Conservation (phyloP, 2,329 filamentous ascomycete species). For the Talaromyces pinophilus region DNA sequence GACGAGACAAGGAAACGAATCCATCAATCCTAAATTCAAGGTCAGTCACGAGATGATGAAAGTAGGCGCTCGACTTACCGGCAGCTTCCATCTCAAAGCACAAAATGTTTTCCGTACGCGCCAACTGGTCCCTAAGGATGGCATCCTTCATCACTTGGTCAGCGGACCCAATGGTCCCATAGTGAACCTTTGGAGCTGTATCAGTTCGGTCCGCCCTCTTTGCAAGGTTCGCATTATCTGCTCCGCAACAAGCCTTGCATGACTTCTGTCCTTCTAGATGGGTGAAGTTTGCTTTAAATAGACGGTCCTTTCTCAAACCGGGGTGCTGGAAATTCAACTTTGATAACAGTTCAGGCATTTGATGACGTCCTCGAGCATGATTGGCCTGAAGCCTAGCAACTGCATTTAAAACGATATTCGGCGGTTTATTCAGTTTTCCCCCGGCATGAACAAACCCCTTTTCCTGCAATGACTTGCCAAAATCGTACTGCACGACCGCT, state of each 20-base stretch:
- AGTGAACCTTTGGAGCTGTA: conserved; percentile 22
- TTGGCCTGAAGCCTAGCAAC: neutral
- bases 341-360: neutral
- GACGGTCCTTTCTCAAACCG: neutral
- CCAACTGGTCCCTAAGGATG: conserved; percentile 23
- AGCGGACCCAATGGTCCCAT: conserved; percentile 28
- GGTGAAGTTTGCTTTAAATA: neutral
- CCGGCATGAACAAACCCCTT: conserved; percentile 13
- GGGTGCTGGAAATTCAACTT: conserved; percentile 7
- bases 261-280: conserved; percentile 8
- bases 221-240: conserved; percentile 4
- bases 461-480: conserved; percentile 25
- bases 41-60: too few species aligned
- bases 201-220: conserved; percentile 4
- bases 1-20: neutral
- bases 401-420: conserved; percentile 8
- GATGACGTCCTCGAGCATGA: neutral
- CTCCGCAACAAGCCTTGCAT: conserved; percentile 4
- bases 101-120: conserved; percentile 6
- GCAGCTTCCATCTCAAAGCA: conserved; percentile 14
- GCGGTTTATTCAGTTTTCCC: conserved; percentile 13
- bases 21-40: neutral
- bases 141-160: conserved; percentile 28
- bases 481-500: conserved; percentile 31
- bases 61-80: neutral